A percentile compares a stretch with the other conserved stretches of the same genome.
Evolutionary conservation across 371 early-diverging fungal genomes (phyloP).

Genomic region (Umbelopsis sp.): DNA sequence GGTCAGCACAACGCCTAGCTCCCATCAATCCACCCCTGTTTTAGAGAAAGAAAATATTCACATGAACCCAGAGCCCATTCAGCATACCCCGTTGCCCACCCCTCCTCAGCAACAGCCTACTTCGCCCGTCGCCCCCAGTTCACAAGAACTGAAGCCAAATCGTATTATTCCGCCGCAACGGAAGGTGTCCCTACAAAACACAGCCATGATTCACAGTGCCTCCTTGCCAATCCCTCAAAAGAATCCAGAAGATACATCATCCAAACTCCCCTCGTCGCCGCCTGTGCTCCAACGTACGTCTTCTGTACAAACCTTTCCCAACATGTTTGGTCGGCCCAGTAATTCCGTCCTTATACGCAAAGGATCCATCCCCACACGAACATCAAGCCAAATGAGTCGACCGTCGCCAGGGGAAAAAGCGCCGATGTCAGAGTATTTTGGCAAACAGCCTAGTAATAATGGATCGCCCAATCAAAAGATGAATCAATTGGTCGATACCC

Average conservation of each 20-base stretch:
- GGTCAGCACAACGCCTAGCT: slow-evolving; percentile 15
- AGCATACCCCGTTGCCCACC: too few species aligned
- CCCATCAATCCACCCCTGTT: slow-evolving; percentile 16
- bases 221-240: slow-evolving; percentile 6
- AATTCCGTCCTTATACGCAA: slow-evolving; percentile 7
- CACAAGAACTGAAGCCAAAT: not conserved
- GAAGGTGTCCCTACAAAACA: not conserved
- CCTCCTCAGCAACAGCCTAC: not conserved
- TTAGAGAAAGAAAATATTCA: not conserved
- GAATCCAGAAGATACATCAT: not conserved
- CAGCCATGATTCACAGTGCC: slow-evolving; percentile 1
- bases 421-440: not conserved
- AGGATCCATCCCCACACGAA: not conserved
- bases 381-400: not conserved
- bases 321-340: not conserved
- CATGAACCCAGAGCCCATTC: not conserved
- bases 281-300: not conserved
- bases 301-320: not conserved
- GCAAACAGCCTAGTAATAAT: not conserved
- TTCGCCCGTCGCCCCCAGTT: not conserved
- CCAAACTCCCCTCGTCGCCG: not conserved
- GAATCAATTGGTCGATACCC: not conserved
- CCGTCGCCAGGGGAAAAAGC: not conserved
- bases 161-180: not conserved
- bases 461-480: not conserved